Conservation (phyloP, 164 flowering plant species). For the Magnolia changhungtana region DNA sequence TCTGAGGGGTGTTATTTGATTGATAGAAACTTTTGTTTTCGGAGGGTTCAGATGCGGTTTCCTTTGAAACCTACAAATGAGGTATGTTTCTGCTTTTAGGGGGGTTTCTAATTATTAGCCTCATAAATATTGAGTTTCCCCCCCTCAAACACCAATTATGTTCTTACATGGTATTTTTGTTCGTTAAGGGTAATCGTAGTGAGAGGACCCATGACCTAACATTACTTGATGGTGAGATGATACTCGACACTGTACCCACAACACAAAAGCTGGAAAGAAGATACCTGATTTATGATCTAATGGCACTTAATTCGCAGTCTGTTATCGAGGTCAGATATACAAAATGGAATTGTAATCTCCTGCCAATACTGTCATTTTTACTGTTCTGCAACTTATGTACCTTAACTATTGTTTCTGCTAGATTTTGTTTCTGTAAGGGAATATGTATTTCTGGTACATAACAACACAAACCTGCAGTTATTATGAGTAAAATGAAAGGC, state of each 20-base stretch:
- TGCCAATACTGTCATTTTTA: neutral
- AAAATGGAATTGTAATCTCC: neutral
- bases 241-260: slow-evolving; percentile 82
- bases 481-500: no score
- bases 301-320: slow-evolving; percentile 61
- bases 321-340: slow-evolving; percentile 62
- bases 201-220: slow-evolving; percentile 72
- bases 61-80: slow-evolving; percentile 63
- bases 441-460: neutral
- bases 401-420: neutral
- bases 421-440: neutral
- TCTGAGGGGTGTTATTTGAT: slow-evolving; percentile 86
- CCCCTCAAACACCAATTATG: neutral
- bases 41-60: slow-evolving; percentile 96
- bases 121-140: no score
- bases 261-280: slow-evolving; percentile 77
- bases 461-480: neutral
- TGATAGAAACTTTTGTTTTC: slow-evolving; percentile 73
- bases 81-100: slow-evolving; percentile 27
- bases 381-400: neutral
- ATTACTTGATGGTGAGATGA: slow-evolving; percentile 99
- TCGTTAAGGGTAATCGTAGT: slow-evolving; percentile 28
- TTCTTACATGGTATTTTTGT: neutral
- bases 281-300: slow-evolving; percentile 91
- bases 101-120: neutral